Conservation (phyloP, 169 alveolate species). For the Neospora caninum region DNA sequence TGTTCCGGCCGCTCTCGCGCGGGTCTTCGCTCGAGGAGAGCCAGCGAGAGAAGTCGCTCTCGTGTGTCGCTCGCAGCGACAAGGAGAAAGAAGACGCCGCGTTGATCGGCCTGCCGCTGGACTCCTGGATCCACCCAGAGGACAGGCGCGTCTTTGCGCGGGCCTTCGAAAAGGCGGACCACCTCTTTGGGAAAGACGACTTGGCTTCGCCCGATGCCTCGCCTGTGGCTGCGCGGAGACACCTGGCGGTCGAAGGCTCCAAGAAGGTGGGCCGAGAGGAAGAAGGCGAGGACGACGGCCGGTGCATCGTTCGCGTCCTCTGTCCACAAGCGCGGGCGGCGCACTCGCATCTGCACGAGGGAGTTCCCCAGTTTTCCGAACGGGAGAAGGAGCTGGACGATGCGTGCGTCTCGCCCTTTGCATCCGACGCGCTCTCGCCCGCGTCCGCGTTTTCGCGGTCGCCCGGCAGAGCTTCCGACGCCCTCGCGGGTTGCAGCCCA, state of each 20-base stretch:
- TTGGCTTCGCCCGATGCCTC: background rate
- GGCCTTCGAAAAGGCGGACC: background rate
- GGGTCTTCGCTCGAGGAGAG: background rate
- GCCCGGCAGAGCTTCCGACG: background rate
- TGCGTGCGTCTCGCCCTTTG: background rate
- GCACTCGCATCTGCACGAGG: background rate
- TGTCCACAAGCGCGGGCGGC: background rate
- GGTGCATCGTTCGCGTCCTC: background rate
- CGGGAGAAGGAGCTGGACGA: background rate
- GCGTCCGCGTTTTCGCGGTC: background rate
- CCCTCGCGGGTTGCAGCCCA: background rate
- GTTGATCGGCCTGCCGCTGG: background rate
- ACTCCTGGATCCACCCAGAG: constrained; percentile 16
- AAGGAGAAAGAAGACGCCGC: constrained; percentile 28
- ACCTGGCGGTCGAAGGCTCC: background rate
- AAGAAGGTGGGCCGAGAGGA: background rate
- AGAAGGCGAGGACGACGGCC: background rate
- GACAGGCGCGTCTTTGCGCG: constrained; percentile 15
- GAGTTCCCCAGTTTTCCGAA: too few relatives aligned
- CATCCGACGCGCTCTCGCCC: background rate
- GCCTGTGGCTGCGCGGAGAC: background rate
- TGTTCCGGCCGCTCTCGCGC: background rate
- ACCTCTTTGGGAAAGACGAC: background rate
- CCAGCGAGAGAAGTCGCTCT: background rate
- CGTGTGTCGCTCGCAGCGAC: background rate